Evolutionary conservation across 108 stramenopile species (phyloP).

Genomic region (Craspedostauros australis): DNA sequence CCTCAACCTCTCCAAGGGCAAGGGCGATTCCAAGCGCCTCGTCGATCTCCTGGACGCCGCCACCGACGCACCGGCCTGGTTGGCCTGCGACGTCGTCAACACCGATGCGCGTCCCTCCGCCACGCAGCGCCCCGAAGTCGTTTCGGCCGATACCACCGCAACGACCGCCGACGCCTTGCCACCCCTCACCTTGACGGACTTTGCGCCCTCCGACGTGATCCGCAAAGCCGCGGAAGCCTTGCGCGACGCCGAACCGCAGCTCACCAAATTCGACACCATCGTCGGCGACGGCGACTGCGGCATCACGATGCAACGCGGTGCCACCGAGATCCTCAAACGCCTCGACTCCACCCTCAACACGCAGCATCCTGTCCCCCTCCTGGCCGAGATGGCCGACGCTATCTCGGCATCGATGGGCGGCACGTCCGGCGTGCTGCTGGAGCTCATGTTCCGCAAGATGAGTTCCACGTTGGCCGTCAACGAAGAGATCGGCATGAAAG

Average conservation of each 20-base stretch:
- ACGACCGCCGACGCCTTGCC: constrained; percentile 17
- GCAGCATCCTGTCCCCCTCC: constrained; percentile 54
- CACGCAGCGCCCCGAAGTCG: constrained; percentile 46
- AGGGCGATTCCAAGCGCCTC: constrained; percentile 35
- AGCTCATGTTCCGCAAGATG: constrained; percentile 87
- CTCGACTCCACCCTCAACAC: constrained; percentile 27
- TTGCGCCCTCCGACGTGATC: constrained; percentile 24
- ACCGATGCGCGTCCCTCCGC: constrained; percentile 41
- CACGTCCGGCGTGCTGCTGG: constrained; percentile 89
- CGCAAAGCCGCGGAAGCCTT: constrained; percentile 51
- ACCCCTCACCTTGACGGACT: constrained; percentile 38
- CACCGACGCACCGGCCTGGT: constrained; percentile 86
- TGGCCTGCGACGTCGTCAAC: constrained; percentile 44
- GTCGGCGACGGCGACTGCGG: constrained; percentile 99
- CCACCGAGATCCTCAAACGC: constrained; percentile 60
- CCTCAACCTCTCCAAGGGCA: constrained; percentile 58
- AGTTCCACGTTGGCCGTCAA: constrained; percentile 31
- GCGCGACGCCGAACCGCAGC: constrained; percentile 66
- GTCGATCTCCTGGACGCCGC: constrained; percentile 64
- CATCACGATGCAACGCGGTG: constrained; percentile 91
- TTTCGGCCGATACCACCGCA: constrained; percentile 8
- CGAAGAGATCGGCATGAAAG: constrained; percentile 33
- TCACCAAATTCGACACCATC: constrained; percentile 86
- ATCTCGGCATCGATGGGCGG: constrained; percentile 91
- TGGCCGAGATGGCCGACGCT: constrained; percentile 68